Percentiles rank a stretch among this genome's conserved stretches.
Conservation (phyloP, 176 grass and related monocot genomes). For the Musa acuminata region DNA sequence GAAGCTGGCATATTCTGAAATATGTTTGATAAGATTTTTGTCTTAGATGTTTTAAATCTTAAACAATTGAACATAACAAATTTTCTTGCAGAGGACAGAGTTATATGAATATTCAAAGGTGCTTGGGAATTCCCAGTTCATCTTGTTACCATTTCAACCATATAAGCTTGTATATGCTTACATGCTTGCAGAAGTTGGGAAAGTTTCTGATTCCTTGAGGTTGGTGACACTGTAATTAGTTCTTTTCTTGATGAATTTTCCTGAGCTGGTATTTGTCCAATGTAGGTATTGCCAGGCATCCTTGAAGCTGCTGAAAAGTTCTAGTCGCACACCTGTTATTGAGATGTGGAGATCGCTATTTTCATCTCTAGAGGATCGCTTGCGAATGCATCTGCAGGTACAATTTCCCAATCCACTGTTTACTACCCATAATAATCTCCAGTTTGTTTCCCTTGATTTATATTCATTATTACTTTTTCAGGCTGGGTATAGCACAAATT, state of each 20-base stretch:
- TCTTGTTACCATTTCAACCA: slow-evolving; percentile 78
- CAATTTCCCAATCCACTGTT: not conserved
- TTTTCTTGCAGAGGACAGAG: slow-evolving; percentile 71
- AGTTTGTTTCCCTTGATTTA: not conserved
- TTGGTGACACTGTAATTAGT: slow-evolving; percentile 2
- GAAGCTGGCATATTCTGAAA: no score
- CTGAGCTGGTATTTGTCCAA: not conserved
- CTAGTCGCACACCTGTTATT: slow-evolving; percentile 66
- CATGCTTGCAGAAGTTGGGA: slow-evolving; percentile 94
- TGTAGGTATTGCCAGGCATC: slow-evolving; percentile 90
- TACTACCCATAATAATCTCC: not conserved
- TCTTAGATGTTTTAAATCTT: no score
- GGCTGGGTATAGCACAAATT: slow-evolving; percentile 80
- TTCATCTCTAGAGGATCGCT: slow-evolving; percentile 73
- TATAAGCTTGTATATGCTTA: slow-evolving; percentile 98
- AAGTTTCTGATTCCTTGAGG: slow-evolving; percentile 79
- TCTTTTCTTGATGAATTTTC: not conserved
- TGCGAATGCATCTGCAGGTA: slow-evolving; percentile 92
- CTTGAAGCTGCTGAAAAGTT: slow-evolving; percentile 74
- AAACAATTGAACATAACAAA: slow-evolving; percentile 6
- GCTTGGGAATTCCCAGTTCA: slow-evolving; percentile 94
- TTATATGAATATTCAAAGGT: slow-evolving; percentile 96
- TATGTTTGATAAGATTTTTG: no score
- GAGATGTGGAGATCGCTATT: slow-evolving; percentile 77
- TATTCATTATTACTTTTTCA: slow-evolving; percentile 13